Conservation (phyloP, 176 grass and related monocot species). For the Chrysopogon serrulatus region DNA sequence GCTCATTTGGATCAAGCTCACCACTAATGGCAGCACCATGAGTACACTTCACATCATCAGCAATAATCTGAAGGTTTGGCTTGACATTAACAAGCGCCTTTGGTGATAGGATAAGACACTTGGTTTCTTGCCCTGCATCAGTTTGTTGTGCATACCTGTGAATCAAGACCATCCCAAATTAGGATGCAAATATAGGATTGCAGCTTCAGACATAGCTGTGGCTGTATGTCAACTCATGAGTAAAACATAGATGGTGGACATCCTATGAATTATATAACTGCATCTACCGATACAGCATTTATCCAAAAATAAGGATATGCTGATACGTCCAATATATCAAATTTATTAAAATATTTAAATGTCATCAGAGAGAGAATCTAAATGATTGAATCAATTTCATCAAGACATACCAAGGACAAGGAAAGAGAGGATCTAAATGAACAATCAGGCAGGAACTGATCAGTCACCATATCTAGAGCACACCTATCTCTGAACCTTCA, state of each 20-base stretch:
- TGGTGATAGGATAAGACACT: conserved; percentile 77
- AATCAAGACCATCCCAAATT: conserved; percentile 1
- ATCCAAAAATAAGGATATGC: neutral
- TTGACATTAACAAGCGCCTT: conserved; percentile 84
- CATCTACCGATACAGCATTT: neutral
- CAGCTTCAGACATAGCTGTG: neutral
- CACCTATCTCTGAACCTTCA: neutral
- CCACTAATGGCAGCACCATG: conserved; percentile 96
- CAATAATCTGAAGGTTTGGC: conserved; percentile 97
- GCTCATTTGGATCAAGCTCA: conserved; percentile 71
- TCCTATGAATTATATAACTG: neutral
- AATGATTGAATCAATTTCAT: neutral
- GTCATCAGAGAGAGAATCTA: neutral
- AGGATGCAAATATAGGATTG: neutral
- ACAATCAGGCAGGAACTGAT: neutral
- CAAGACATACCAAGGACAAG: neutral
- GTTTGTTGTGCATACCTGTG: conserved; percentile 75
- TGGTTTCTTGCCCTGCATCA: conserved; percentile 85
- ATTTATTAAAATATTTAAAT: neutral
- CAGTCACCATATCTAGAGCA: neutral
- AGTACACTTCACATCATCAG: conserved; percentile 92
- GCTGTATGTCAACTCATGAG: neutral
- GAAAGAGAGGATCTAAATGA: neutral
- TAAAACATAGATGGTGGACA: neutral
- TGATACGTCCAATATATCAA: neutral